phyloP scores from a whole-genome alignment of 208 protist genomes.

The Leishmania major region DNA sequence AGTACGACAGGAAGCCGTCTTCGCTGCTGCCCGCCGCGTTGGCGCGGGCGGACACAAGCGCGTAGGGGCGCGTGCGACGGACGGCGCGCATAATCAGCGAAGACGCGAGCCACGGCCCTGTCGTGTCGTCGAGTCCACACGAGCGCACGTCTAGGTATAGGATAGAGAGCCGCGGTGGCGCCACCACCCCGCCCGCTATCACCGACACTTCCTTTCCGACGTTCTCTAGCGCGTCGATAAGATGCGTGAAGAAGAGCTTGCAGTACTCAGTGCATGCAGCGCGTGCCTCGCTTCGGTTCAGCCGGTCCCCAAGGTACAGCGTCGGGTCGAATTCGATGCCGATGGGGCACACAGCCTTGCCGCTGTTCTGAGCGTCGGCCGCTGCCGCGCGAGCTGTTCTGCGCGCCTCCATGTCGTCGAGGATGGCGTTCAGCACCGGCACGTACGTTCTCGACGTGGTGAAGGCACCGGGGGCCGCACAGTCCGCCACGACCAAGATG shows the following conservation, averaged over 20 bases:
- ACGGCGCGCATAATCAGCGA: conserved; percentile 22
- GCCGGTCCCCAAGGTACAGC: conserved; percentile 13
- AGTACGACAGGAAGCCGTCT: conserved; percentile 18
- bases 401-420: conserved; percentile 10
- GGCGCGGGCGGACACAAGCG: conserved; percentile 13
- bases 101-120: conserved; percentile 18
- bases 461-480: conserved; percentile 13
- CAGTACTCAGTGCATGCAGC: conserved; percentile 10
- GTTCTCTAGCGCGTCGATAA: conserved; percentile 20
- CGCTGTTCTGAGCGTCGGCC: neutral
- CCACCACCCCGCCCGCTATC: neutral
- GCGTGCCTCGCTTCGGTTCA: conserved; percentile 9
- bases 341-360: conserved; percentile 13
- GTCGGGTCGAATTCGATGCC: conserved; percentile 19
- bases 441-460: conserved; percentile 17
- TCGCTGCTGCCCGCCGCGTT: neutral
- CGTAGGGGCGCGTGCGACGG: conserved; percentile 27
- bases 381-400: neutral
- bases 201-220: neutral
- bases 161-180: conserved; percentile 12
- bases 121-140: conserved; percentile 12
- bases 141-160: conserved; percentile 22
- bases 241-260: conserved; percentile 23
- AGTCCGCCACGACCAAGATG: conserved; percentile 24
- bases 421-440: conserved; percentile 13